Conservation (phyloP, 1,139 yeast genomes). For the Pichia sorboxylosa region DNA sequence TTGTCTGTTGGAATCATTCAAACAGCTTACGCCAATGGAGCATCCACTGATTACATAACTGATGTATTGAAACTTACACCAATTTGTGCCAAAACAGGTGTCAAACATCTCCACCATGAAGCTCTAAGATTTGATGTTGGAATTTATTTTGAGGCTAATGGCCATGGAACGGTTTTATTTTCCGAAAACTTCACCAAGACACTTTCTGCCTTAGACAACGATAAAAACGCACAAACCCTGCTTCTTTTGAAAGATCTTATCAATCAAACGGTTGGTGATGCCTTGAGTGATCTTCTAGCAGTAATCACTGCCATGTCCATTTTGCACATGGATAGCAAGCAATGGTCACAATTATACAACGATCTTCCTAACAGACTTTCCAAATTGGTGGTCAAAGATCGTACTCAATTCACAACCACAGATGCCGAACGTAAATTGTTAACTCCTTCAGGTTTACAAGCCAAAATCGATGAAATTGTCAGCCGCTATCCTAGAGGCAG, state of each 20-base stretch:
- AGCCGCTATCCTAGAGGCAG: slow-evolving; percentile 44
- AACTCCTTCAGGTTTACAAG: slow-evolving; percentile 66
- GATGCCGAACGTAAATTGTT: slow-evolving; percentile 80
- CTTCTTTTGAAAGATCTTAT: slow-evolving; percentile 38
- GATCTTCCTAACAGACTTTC: slow-evolving; percentile 81
- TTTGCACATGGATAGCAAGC: slow-evolving; percentile 33
- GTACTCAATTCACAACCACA: slow-evolving; percentile 69
- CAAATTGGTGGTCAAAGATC: slow-evolving; percentile 75
- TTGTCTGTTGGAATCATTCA: slow-evolving; percentile 78
- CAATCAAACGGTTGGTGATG: slow-evolving; percentile 96
- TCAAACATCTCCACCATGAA: slow-evolving; percentile 82
- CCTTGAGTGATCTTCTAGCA: slow-evolving; percentile 76
- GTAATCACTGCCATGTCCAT: slow-evolving; percentile 55
- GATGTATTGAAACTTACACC: slow-evolving; percentile 63
- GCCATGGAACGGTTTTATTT: slow-evolving; percentile 95
- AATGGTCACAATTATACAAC: slow-evolving; percentile 68
- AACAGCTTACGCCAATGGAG: slow-evolving; percentile 96
- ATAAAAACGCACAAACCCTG: slow-evolving; percentile 24
- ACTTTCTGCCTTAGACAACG: slow-evolving; percentile 16
- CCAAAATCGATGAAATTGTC: slow-evolving; percentile 55
- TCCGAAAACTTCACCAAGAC: slow-evolving; percentile 40
- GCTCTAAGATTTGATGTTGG: slow-evolving; percentile 82
- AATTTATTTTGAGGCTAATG: slow-evolving; percentile 94
- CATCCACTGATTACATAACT: slow-evolving; percentile 64
- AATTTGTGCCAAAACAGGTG: slow-evolving; percentile 89